Evolutionary conservation across 148 eudicot species (phyloP).

Genomic region (Chenopodium quinoa): DNA sequence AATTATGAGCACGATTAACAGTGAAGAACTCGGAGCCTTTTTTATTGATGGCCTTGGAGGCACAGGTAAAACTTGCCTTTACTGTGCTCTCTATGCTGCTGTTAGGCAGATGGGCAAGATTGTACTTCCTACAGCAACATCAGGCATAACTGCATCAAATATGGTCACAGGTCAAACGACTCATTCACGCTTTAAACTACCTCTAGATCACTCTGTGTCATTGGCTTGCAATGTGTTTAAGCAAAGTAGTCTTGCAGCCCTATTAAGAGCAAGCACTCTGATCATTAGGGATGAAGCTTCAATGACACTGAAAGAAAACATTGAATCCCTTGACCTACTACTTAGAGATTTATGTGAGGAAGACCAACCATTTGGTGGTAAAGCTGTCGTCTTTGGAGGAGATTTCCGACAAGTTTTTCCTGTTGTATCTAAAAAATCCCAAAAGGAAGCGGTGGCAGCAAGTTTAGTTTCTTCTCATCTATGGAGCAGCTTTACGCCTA

Average conservation of each 20-base stretch:
- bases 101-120: neutral
- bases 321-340: too few relatives aligned
- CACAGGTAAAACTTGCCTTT: neutral
- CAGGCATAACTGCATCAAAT: neutral
- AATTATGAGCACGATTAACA: neutral
- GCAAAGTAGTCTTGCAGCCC: neutral
- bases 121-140: too few relatives aligned
- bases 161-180: neutral
- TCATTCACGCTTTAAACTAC: slow-evolving; percentile 1
- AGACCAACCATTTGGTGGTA: too few relatives aligned
- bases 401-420: neutral
- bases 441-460: neutral
- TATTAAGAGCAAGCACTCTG: neutral
- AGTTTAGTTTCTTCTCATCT: neutral
- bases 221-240: neutral
- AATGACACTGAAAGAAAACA: too few relatives aligned
- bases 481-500: neutral
- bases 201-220: neutral
- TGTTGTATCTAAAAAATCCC: neutral
- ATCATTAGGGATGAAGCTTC: too few relatives aligned
- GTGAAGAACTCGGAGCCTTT: neutral
- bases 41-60: neutral
- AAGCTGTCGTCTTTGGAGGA: too few relatives aligned
- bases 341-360: too few relatives aligned
- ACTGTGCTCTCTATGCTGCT: neutral